Evolutionary conservation across 108 stramenopile species (phyloP).

Genomic region (Fragilariopsis cylindrus): DNA sequence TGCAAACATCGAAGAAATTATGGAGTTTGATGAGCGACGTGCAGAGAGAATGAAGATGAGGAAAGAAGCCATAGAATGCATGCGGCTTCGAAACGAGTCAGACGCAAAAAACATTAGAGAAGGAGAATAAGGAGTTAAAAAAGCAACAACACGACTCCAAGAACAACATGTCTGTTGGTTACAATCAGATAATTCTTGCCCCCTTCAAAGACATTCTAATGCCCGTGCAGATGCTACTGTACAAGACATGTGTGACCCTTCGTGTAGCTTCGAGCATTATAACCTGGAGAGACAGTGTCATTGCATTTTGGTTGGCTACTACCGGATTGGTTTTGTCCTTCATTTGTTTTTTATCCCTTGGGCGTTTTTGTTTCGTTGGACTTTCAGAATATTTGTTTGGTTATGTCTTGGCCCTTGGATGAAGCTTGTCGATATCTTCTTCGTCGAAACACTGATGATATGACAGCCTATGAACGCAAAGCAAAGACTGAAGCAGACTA

Average conservation of each 20-base stretch:
- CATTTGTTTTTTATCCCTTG: constrained; percentile 49
- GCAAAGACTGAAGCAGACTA: constrained; percentile 13
- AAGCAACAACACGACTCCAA: constrained; percentile 12
- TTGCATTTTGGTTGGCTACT: constrained; percentile 48
- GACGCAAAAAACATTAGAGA: constrained; percentile 3
- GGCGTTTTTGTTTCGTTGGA: constrained; percentile 57
- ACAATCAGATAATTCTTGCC: constrained; percentile 3
- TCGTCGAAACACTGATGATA: constrained; percentile 16
- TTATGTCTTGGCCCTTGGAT: constrained; percentile 75
- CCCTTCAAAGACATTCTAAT: constrained; percentile 41
- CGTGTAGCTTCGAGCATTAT: constrained; percentile 50
- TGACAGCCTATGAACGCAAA: constrained; percentile 15
- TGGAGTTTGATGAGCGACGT: constrained; percentile 13
- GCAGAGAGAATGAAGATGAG: constrained; percentile 1
- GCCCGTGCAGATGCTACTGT: constrained; percentile 44
- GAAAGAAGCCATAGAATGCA: constrained; percentile 21
- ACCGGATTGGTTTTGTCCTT: constrained; percentile 39
- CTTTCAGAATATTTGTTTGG: constrained; percentile 53
- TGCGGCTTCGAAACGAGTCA: constrained; percentile 14
- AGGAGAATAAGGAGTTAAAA: constrained; percentile 8
- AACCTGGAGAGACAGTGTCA: constrained; percentile 55
- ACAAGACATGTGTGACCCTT: constrained; percentile 33
- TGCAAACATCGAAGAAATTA: constrained; percentile 20
- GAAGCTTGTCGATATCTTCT: constrained; percentile 71
- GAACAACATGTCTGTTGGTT: not conserved